phyloP scores from a whole-genome alignment of 805 yeast species.

The Saccharomycopsis malanga region DNA sequence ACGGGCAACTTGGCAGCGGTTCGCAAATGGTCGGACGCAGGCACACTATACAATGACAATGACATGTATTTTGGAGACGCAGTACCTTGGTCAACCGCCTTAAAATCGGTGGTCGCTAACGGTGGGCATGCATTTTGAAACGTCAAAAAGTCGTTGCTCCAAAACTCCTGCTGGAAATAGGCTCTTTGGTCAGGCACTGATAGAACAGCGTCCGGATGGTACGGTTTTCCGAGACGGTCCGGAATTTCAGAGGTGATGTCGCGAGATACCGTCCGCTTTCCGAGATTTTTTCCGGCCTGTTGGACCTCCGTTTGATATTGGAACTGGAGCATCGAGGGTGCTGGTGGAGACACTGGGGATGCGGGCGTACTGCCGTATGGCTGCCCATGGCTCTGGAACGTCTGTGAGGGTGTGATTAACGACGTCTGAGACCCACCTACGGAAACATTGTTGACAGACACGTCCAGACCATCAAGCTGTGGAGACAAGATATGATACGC shows the following conservation, averaged over 20 bases:
- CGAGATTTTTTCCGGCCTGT: not conserved
- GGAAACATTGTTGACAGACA: not conserved
- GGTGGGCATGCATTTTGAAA: constrained; percentile 81
- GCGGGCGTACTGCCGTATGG: constrained; percentile 16
- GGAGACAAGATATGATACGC: constrained; percentile 18
- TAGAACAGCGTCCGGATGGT: constrained; percentile 9
- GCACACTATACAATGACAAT: constrained; percentile 75
- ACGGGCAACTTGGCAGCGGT: constrained; percentile 69
- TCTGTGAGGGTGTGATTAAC: not conserved
- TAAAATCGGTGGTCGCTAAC: constrained; percentile 62
- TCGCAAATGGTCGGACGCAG: constrained; percentile 64
- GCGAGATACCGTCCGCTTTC: not conserved
- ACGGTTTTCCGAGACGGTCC: constrained; percentile 4
- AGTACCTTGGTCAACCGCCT: constrained; percentile 73
- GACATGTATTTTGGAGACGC: constrained; percentile 76
- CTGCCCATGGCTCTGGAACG: not conserved
- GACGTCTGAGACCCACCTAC: not conserved
- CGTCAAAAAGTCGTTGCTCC: constrained; percentile 50
- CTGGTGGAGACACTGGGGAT: constrained; percentile 22
- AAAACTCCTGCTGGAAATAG: constrained; percentile 31
- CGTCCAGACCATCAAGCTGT: not conserved
- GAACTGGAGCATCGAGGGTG: constrained; percentile 30
- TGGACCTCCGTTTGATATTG: constrained; percentile 18
- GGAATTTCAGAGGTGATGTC: constrained; percentile 13
- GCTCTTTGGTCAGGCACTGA: constrained; percentile 30